These are phyloP conservation scores for Eucalyptus paniculata DNA, from an alignment of 345 rosid species.

Conservation along the genomic window DNA sequence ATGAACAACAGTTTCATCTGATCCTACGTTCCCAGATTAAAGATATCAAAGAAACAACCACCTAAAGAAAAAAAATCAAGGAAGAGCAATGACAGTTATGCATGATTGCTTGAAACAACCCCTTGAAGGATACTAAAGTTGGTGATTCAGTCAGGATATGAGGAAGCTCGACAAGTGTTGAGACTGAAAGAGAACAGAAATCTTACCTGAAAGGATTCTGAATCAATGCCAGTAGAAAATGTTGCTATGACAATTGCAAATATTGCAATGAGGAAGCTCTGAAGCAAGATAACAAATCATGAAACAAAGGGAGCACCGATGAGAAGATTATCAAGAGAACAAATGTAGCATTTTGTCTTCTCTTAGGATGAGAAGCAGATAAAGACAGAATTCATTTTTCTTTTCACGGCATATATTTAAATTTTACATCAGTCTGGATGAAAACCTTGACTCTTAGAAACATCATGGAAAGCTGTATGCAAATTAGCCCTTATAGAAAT, in stretches of 20 bases:
- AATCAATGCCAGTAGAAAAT: slow-evolving; percentile 88
- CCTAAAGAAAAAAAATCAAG: not conserved
- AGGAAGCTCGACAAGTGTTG: not conserved
- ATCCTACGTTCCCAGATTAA: not conserved
- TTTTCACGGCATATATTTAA: not conserved
- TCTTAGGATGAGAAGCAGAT: not conserved
- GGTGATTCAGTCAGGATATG: not conserved
- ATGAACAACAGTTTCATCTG: not conserved
- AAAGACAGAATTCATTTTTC: not conserved
- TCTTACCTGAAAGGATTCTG: slow-evolving; percentile 69
- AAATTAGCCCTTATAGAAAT: not conserved
- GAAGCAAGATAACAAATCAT: not conserved
- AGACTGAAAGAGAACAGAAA: not conserved
- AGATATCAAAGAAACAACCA: not conserved
- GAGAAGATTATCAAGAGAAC: not conserved
- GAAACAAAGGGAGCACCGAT: not conserved
- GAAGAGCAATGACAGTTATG: not conserved
- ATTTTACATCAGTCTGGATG: not conserved
- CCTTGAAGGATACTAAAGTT: not conserved
- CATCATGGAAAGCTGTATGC: not conserved
- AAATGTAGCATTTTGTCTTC: not conserved
- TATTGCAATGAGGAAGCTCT: slow-evolving; percentile 81
- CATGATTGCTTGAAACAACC: not conserved
- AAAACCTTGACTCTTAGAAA: not conserved
- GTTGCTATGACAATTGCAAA: slow-evolving; percentile 82